These are phyloP conservation scores for Entophlyctis helioformis DNA, from an alignment of 192 early-diverging fungal species.

Conservation along the genomic window DNA sequence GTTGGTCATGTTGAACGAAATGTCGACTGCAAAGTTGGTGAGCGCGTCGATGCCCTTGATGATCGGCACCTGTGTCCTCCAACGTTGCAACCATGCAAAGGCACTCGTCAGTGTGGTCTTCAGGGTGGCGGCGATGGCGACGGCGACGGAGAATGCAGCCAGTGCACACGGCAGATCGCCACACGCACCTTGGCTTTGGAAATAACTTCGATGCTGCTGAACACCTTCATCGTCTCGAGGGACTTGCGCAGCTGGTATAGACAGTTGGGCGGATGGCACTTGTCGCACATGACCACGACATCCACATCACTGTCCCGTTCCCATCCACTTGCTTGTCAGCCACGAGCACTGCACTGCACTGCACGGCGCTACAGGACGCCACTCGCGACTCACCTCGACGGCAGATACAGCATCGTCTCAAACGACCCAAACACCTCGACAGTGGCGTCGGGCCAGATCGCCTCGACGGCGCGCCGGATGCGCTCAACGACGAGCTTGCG, in stretches of 20 bases:
- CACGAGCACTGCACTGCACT: too few relatives aligned
- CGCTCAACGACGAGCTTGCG: slow-evolving; percentile 57
- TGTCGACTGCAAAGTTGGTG: slow-evolving; percentile 68
- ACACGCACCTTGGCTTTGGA: slow-evolving; percentile 42
- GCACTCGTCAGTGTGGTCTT: too few relatives aligned
- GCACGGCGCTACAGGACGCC: too few relatives aligned
- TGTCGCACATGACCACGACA: slow-evolving; percentile 18
- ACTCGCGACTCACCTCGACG: slow-evolving; percentile 36
- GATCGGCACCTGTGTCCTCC: slow-evolving; percentile 60
- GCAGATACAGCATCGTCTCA: slow-evolving; percentile 75
- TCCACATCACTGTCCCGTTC: slow-evolving; percentile 72
- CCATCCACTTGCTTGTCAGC: too few relatives aligned
- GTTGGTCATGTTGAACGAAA: slow-evolving; percentile 63
- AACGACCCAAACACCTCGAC: slow-evolving; percentile 80
- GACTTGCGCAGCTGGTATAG: slow-evolving; percentile 39
- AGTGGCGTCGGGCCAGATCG: slow-evolving; percentile 24
- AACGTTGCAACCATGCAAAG: too few relatives aligned
- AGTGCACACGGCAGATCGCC: too few relatives aligned
- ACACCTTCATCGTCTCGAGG: too few relatives aligned
- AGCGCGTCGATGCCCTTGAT: slow-evolving; percentile 73
- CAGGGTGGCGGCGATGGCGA: too few relatives aligned
- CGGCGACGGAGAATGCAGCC: too few relatives aligned
- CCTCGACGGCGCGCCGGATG: slow-evolving; percentile 32
- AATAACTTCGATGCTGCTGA: slow-evolving; percentile 50
- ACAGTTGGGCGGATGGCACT: slow-evolving; percentile 2